Percentiles rank a stretch among this genome's conserved stretches.
Evolutionary conservation across 2,329 filamentous ascomycete species (phyloP).

Genomic region (Microdochium paspali): DNA sequence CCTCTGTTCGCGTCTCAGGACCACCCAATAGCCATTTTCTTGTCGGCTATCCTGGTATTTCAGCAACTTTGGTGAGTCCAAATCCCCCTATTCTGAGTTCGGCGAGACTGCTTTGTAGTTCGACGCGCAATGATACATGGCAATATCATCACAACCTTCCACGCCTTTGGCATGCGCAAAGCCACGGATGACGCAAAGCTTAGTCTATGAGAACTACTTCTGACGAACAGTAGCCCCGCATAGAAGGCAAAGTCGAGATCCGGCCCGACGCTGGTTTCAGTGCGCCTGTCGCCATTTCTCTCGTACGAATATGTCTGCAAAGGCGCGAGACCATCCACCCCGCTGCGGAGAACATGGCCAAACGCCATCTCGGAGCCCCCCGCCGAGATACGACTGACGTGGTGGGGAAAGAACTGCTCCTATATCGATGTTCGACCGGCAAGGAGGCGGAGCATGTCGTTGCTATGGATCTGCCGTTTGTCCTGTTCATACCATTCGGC

Average conservation of each 20-base stretch:
- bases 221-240: conserved; percentile 59
- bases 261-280: conserved; percentile 77
- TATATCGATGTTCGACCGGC: conserved; percentile 79
- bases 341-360: conserved; percentile 85
- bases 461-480: conserved; percentile 94
- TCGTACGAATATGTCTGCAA: conserved; percentile 90
- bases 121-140: too few species aligned
- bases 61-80: conserved; percentile 88
- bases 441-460: conserved; percentile 83
- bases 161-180: not conserved
- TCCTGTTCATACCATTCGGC: conserved; percentile 94
- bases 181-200: too few species aligned
- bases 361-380: conserved; percentile 82
- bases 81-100: too few species aligned
- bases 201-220: not conserved
- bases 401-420: conserved; percentile 88
- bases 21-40: conserved; percentile 95
- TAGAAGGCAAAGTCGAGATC: conserved; percentile 97
- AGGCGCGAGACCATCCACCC: conserved; percentile 94
- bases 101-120: too few species aligned
- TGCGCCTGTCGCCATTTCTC: conserved; percentile 80
- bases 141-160: conserved; percentile 1
- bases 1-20: conserved; percentile 91
- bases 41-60: conserved; percentile 95
- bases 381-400: conserved; percentile 86